Percentiles rank a stretch among this genome's conserved stretches.
phyloP scores from a whole-genome alignment of 1,284 basidiomycete genomes.

The Microbotryum silenes-acaulis region DNA sequence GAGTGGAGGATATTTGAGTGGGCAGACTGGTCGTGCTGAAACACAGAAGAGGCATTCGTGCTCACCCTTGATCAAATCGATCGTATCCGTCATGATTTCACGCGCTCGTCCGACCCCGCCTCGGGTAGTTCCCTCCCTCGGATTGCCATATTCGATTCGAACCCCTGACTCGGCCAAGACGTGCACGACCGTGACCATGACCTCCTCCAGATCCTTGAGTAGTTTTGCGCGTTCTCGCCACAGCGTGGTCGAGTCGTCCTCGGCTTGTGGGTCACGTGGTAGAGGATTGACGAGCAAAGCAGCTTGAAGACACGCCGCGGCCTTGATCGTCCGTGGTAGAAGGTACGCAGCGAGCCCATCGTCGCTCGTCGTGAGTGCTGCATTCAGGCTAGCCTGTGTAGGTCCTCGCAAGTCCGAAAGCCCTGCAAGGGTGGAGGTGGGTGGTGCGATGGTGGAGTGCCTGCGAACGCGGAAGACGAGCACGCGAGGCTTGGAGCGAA shows the following conservation, averaged over 20 bases:
- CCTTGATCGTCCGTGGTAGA: neutral
- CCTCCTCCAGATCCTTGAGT: slow-evolving; percentile 2
- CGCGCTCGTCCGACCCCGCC: slow-evolving; percentile 25
- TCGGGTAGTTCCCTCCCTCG: neutral
- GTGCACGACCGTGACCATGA: slow-evolving; percentile 2
- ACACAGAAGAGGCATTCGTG: neutral
- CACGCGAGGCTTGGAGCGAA: slow-evolving; percentile 21
- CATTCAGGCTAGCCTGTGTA: neutral
- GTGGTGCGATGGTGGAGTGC: slow-evolving; percentile 2
- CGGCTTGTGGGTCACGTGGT: neutral
- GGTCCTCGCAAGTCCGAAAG: neutral
- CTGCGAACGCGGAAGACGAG: slow-evolving; percentile 18
- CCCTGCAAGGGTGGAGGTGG: slow-evolving; percentile 7
- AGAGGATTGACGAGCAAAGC: neutral
- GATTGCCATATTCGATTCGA: slow-evolving; percentile 11
- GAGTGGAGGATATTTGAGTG: neutral
- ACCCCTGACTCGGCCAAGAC: slow-evolving; percentile 21
- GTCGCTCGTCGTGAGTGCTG: slow-evolving; percentile 1
- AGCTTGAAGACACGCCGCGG: neutral
- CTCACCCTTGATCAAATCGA: slow-evolving; percentile 17
- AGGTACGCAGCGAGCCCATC: slow-evolving; percentile 29
- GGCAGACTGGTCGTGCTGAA: slow-evolving; percentile 5
- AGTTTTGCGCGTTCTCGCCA: slow-evolving; percentile 5
- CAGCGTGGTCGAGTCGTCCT: slow-evolving; percentile 5
- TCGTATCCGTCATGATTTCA: slow-evolving; percentile 20